Conservation (phyloP, 331 rosid species). For the Pyrus hybrid region DNA sequence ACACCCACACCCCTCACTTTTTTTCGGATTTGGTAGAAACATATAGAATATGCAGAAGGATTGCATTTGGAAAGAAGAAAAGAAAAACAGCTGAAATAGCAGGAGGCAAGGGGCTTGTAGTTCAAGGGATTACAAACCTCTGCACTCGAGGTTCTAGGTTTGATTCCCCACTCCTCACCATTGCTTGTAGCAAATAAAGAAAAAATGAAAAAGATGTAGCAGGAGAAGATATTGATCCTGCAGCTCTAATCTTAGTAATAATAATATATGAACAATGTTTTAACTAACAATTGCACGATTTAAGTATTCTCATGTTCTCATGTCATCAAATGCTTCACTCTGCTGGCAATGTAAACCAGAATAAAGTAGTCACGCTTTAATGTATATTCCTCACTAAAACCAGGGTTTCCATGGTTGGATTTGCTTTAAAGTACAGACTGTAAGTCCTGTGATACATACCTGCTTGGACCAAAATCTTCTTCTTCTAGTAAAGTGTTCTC, state of each 20-base stretch:
- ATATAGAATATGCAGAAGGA: slow-evolving; percentile 10
- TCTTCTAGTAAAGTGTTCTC: too few relatives aligned
- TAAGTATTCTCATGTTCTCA: neutral
- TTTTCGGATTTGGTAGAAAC: slow-evolving; percentile 31
- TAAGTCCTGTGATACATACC: too few relatives aligned
- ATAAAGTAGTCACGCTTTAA: neutral
- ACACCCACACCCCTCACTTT: slow-evolving; percentile 16
- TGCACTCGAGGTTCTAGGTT: neutral
- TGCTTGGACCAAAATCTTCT: too few relatives aligned
- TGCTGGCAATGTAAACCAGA: neutral
- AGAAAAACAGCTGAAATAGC: neutral
- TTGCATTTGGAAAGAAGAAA: neutral
- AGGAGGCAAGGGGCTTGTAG: neutral
- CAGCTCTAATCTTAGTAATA: neutral
- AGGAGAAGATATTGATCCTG: neutral
- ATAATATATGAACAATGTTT: neutral
- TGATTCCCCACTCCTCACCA: neutral
- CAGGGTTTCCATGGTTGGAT: too few relatives aligned
- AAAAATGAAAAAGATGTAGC: neutral
- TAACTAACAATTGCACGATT: neutral
- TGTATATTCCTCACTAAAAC: too few relatives aligned
- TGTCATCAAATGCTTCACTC: neutral
- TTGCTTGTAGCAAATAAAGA: neutral
- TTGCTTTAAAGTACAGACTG: too few relatives aligned
- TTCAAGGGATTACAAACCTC: too few relatives aligned